phyloP scores from a whole-genome alignment of 2,329 filamentous ascomycete species.

The Scleromitrula shiraiana region DNA sequence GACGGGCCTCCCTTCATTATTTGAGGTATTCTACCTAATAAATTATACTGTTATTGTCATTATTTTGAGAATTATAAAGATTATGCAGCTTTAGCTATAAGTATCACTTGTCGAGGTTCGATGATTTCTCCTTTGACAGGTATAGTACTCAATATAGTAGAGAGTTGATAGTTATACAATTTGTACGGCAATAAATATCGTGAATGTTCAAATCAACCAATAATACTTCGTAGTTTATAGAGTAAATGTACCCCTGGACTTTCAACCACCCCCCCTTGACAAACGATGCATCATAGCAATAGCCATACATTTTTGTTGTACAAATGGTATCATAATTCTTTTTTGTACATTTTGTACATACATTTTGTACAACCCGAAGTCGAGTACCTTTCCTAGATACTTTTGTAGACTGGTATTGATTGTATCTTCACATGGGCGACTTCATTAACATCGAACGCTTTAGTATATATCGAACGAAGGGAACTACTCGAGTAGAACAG shows the following conservation, averaged over 20 bases:
- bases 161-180: not conserved
- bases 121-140: not conserved
- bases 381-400: too few species aligned
- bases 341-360: too few species aligned
- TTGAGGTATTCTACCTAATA: not conserved
- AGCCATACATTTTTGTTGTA: too few species aligned
- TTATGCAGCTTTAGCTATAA: too few species aligned
- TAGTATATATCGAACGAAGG: too few species aligned
- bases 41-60: not conserved
- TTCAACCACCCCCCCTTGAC: not conserved
- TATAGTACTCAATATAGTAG: not conserved
- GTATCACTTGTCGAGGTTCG: too few species aligned
- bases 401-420: too few species aligned
- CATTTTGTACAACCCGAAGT: too few species aligned
- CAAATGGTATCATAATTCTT: not conserved
- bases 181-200: conserved; percentile 2
- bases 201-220: conserved; percentile 4
- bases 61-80: not conserved
- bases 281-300: not conserved
- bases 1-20: not conserved
- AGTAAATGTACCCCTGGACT: not conserved
- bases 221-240: not conserved
- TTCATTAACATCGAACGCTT: too few species aligned
- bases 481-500: too few species aligned
- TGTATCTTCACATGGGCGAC: too few species aligned